phyloP scores from a whole-genome alignment of 208 protist genomes.

The Acanthamoeba castellanii region DNA sequence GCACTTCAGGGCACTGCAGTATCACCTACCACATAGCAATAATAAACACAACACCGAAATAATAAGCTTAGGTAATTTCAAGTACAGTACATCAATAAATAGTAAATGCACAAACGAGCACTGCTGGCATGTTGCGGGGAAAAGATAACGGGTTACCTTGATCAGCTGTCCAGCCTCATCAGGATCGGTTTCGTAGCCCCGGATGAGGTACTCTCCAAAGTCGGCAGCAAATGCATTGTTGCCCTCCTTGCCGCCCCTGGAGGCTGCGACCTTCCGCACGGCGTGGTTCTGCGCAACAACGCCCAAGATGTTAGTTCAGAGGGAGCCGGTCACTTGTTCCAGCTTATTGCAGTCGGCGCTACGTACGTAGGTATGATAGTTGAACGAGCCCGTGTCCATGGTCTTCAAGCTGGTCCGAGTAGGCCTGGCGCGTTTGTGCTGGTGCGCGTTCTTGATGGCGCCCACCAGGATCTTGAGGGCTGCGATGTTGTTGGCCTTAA shows the following conservation, averaged over 20 bases:
- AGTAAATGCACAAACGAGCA: no score
- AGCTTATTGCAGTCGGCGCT: no score
- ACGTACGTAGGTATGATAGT: background rate
- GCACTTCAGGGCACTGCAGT: background rate
- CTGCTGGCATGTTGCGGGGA: no score
- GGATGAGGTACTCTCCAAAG: conserved; percentile 21
- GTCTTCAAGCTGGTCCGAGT: conserved; percentile 5
- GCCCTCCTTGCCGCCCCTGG: conserved; percentile 75
- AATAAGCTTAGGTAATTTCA: no score
- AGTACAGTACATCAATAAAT: no score
- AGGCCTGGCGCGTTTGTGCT: background rate
- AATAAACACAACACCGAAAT: no score
- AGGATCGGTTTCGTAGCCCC: background rate
- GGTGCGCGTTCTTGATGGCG: background rate
- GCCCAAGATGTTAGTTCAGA: background rate
- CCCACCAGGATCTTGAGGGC: conserved; percentile 71
- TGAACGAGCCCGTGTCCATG: background rate
- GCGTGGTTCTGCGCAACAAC: conserved; percentile 68
- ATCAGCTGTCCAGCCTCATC: background rate
- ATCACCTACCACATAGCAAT: background rate
- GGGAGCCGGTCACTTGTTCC: background rate
- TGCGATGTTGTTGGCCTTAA: conserved; percentile 73
- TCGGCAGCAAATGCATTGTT: conserved; percentile 79
- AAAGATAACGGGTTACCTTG: no score
- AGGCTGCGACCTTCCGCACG: conserved; percentile 39